Base-by-base conservation (phyloP, 148 eudicot genomes). In the Selenicereus undatus region DNA sequence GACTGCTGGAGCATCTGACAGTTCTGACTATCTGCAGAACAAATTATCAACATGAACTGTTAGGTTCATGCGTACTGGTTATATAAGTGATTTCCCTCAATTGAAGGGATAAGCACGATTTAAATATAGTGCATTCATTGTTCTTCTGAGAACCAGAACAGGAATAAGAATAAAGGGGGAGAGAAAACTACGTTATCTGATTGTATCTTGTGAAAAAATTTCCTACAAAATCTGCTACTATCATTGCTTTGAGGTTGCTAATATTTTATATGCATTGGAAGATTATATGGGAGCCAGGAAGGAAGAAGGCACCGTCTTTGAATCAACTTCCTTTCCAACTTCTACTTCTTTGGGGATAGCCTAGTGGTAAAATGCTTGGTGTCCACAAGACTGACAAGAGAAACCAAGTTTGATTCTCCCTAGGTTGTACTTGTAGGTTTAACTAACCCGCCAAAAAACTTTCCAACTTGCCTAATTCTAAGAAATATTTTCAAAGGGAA, bases 1-100 rank as follows among this genome's bases (percentile, higher is more conserved):
- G 81, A 35, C 89, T 85, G 27, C 76, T 81, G 78, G 85, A 83
- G 80, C 89, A 81, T 76, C 88, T 76, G 52, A 32, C 87, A 83
- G 13, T 48, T 48, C 52, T 9, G 52, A 12, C 52, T 60, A 86
- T 71, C 97, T 93, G 92, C 85, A 85, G 60, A 84, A 56, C 50
- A 42, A 54, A 52, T 70, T 74, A 62, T 56, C 35, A 70, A n/a
- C 26, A 65, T 56, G 45, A 29, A 21, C 24, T 45, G 17, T 71
- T 78, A 79, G 52, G 56, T 14, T 71, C 39, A 68, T 36, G 45
- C 48, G 35, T 24, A 71, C 60, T 11, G 70, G 30, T 32, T 26
- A 50, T 27, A 43, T 18, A 56, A 56, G 0, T 30, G 32, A 21
- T 11, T 24, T 12, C 72, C 35, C 17, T 39, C 20, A 58, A 54